Percentiles rank a stretch among this genome's conserved stretches.
These are phyloP conservation scores for Orbilia ellipsospora DNA, from an alignment of 2,329 filamentous ascomycete species.

Conservation along the genomic window DNA sequence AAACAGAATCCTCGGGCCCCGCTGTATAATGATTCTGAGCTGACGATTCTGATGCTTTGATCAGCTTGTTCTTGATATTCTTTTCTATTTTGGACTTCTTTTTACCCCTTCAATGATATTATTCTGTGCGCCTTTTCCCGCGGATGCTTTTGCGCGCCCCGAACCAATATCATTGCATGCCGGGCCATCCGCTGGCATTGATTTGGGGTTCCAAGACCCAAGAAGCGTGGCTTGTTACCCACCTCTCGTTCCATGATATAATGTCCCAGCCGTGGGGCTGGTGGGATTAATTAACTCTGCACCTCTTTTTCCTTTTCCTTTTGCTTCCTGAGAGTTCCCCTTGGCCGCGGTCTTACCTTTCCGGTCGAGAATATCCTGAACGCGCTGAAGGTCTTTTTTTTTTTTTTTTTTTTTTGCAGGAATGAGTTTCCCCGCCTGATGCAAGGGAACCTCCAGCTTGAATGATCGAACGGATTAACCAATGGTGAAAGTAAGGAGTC, in stretches of 20 bases:
- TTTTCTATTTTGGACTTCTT: neutral
- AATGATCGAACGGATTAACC: neutral
- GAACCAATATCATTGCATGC: constrained; percentile 47
- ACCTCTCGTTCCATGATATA: constrained; percentile 1
- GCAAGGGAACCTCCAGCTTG: constrained; percentile 14
- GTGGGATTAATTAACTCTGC: constrained; percentile 7
- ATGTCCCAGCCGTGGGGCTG: constrained; percentile 49
- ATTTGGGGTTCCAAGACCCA: neutral
- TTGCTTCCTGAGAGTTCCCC: constrained; percentile 4
- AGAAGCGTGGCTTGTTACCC: constrained; percentile 21
- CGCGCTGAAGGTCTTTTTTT: neutral
- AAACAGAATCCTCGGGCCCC: neutral
- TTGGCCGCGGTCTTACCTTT: constrained; percentile 25
- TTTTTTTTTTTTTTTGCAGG: no score
- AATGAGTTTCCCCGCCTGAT: constrained; percentile 9
- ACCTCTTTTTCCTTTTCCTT: neutral
- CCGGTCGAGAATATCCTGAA: constrained; percentile 28
- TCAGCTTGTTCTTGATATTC: neutral
- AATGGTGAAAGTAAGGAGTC: neutral
- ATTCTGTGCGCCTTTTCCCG: constrained; percentile 15
- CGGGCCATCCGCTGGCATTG: constrained; percentile 30
- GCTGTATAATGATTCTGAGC: neutral
- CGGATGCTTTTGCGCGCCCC: constrained; percentile 39
- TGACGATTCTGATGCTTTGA: constrained; percentile 16
- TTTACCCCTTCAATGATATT: neutral